Percentiles rank a stretch among this genome's conserved stretches.
Conservation (phyloP, 352 stramenopile species). For the Poterioochromonas sp. region DNA sequence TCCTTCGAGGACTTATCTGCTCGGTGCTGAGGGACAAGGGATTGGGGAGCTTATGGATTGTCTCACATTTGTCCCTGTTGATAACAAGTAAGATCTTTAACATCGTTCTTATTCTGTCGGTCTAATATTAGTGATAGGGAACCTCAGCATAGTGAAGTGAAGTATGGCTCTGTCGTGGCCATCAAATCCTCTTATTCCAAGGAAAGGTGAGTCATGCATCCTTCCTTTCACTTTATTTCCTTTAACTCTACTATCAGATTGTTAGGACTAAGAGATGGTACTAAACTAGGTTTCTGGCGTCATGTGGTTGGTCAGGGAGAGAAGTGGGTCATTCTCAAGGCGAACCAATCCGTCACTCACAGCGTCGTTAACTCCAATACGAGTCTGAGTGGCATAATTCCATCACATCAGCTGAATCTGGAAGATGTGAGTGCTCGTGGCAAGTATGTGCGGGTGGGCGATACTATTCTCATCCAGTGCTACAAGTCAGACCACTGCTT, state of each 20-base stretch:
- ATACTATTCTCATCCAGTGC: background rate
- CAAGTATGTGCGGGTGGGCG: background rate
- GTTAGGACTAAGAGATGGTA: background rate
- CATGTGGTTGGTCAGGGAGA: conserved; percentile 18
- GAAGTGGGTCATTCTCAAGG: background rate
- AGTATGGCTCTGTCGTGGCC: background rate
- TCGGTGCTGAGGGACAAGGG: conserved; percentile 7
- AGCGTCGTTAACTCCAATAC: background rate
- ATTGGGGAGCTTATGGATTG: background rate
- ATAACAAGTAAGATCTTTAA: background rate
- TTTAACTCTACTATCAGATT: conserved; percentile 17
- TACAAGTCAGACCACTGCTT: background rate
- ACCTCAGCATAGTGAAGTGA: background rate
- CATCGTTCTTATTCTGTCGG: background rate
- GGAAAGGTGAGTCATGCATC: conserved; percentile 1
- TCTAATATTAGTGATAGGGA: background rate
- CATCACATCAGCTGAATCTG: background rate
- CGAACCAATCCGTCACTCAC: background rate
- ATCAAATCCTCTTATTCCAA: conserved; percentile 7
- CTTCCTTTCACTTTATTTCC: background rate
- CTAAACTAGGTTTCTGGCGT: conserved; percentile 4
- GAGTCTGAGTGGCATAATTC: background rate
- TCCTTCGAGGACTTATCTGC: background rate
- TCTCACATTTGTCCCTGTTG: background rate
- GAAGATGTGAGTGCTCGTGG: background rate